Evolutionary conservation across 331 rosid species (phyloP).

Genomic region (Malus hybrid): DNA sequence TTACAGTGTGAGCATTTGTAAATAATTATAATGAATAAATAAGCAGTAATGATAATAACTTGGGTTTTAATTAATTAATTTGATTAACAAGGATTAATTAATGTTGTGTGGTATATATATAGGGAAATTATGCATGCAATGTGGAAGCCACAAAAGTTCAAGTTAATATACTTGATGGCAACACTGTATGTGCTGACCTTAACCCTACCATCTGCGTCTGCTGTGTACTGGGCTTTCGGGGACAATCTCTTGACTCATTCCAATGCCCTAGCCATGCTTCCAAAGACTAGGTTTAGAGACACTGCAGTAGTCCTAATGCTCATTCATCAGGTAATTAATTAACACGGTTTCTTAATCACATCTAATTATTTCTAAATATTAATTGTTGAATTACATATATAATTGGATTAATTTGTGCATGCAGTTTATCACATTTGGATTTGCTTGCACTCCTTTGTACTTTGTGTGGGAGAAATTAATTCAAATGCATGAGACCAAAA

Average conservation of each 20-base stretch:
- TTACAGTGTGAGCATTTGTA: constrained; percentile 64
- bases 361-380: no score
- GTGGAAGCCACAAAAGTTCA: constrained; percentile 99
- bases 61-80: background rate
- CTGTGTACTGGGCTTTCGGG: constrained; percentile 97
- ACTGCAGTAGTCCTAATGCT: constrained; percentile 90
- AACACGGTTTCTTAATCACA: background rate
- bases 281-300: constrained; percentile 69
- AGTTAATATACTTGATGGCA: constrained; percentile 81
- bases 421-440: constrained; percentile 91
- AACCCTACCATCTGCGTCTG: constrained; percentile 89
- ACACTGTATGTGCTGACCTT: constrained; percentile 84
- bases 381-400: background rate
- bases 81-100: constrained; percentile 1
- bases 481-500: constrained; percentile 79
- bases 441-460: constrained; percentile 97
- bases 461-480: constrained; percentile 97
- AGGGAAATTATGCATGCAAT: constrained; percentile 99
- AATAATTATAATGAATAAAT: background rate
- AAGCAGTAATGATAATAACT: background rate
- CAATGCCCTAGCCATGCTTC: constrained; percentile 86
- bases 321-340: constrained; percentile 75
- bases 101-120: constrained; percentile 5
- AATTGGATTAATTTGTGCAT: constrained; percentile 19
- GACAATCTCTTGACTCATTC: constrained; percentile 84